A percentile compares a stretch with the other conserved stretches of the same genome.
phyloP scores from a whole-genome alignment of 2,329 filamentous ascomycete genomes.

The Berkeleyomyces basicola region DNA sequence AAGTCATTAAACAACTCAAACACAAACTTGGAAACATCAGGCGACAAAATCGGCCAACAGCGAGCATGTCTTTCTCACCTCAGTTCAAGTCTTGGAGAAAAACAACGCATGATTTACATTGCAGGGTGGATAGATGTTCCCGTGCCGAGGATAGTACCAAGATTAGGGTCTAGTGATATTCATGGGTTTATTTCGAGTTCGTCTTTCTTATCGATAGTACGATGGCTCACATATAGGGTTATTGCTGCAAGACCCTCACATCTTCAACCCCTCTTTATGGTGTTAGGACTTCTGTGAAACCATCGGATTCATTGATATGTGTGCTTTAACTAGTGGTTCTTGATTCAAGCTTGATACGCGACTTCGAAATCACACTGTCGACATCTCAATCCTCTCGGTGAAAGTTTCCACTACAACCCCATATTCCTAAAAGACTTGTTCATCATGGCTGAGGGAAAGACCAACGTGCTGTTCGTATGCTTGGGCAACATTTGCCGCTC shows the following conservation, averaged over 20 bases:
- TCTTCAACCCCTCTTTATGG: background rate
- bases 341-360: background rate
- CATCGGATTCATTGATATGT: background rate
- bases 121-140: background rate
- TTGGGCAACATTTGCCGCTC: constrained; percentile 91
- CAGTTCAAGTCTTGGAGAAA: background rate
- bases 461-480: constrained; percentile 86
- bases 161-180: background rate
- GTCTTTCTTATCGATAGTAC: background rate
- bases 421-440: background rate
- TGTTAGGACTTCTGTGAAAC: background rate
- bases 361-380: background rate
- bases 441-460: constrained; percentile 5
- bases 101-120: background rate
- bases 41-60: background rate
- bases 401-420: background rate
- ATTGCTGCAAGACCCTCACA: background rate
- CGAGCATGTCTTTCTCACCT: background rate
- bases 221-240: background rate
- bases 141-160: background rate
- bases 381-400: background rate
- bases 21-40: background rate
- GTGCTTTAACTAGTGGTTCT: background rate
- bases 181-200: background rate
- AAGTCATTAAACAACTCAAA: background rate